Conservation (phyloP, 2,329 filamentous ascomycete genomes). For the Truncatella angustata region DNA sequence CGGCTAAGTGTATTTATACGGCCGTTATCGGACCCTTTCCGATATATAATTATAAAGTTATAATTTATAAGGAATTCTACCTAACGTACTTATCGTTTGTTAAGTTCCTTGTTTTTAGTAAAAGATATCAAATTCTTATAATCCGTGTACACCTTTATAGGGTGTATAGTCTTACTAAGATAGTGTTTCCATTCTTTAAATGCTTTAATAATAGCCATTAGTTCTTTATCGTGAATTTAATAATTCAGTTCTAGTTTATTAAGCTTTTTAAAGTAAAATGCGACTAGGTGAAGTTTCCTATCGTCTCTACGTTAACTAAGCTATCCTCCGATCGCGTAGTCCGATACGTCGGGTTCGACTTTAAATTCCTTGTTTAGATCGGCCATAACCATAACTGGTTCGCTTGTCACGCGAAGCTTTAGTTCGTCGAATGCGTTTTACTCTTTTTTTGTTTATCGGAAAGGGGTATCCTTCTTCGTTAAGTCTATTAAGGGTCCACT, state of each 20-base stretch:
- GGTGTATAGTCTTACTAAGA: constrained; percentile 12
- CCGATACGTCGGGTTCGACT: constrained; percentile 22
- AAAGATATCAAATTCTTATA: constrained; percentile 26
- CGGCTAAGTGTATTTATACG: not conserved
- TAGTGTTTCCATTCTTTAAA: constrained; percentile 21
- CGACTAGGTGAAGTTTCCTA: constrained; percentile 13
- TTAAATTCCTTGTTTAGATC: constrained; percentile 13
- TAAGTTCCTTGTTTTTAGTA: constrained; percentile 22
- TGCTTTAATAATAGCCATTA: constrained; percentile 28
- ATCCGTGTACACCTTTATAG: constrained; percentile 13
- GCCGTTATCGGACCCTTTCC: not conserved
- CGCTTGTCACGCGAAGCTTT: not conserved
- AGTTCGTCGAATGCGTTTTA: not conserved
- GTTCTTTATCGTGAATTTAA: constrained; percentile 33
- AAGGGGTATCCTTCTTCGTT: constrained; percentile 14
- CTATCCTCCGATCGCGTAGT: constrained; percentile 11
- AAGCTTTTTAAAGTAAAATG: constrained; percentile 18
- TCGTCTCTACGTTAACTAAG: constrained; percentile 7
- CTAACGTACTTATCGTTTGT: constrained; percentile 13
- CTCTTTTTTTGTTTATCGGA: not conserved
- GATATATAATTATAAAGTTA: constrained; percentile 10
- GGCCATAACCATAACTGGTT: constrained; percentile 1
- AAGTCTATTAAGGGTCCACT: constrained; percentile 15
- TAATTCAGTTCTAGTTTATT: constrained; percentile 24
- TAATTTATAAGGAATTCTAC: too few relatives aligned